A percentile compares a stretch with the other conserved stretches of the same genome.
These are phyloP conservation scores for Lactarius psammicola DNA, from an alignment of 768 basidiomycete genomes.

Conservation along the genomic window DNA sequence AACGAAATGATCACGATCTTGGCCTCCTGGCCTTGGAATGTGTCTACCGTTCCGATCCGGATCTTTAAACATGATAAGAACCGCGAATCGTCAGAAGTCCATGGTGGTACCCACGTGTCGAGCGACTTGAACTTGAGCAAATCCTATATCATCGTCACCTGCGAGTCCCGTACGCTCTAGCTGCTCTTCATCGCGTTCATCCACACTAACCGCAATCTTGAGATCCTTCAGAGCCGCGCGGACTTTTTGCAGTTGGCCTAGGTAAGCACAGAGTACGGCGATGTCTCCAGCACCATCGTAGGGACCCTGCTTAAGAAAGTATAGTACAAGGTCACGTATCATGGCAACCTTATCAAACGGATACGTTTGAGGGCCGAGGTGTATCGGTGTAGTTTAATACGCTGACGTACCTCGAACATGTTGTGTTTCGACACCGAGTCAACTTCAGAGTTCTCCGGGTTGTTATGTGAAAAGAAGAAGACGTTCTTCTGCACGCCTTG, in stretches of 20 bases:
- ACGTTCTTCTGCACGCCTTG: conserved; percentile 62
- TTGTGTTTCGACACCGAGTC: conserved; percentile 70
- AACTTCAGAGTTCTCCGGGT: conserved; percentile 58
- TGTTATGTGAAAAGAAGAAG: conserved; percentile 63
- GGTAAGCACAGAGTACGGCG: conserved; percentile 53
- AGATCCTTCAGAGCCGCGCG: conserved; percentile 40
- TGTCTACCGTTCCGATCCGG: conserved; percentile 70
- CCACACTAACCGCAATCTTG: conserved; percentile 61
- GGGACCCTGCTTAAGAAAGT: conserved; percentile 52
- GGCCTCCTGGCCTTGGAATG: conserved; percentile 75
- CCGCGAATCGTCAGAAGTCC: not conserved
- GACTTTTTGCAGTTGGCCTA: conserved; percentile 49
- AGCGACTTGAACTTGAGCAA: conserved; percentile 53
- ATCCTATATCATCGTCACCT: conserved; percentile 37
- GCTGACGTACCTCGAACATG: conserved; percentile 53
- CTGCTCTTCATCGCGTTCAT: conserved; percentile 65
- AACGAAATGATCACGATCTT: conserved; percentile 72
- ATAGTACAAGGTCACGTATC: conserved; percentile 53
- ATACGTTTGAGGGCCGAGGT: not conserved
- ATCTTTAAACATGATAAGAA: conserved; percentile 42
- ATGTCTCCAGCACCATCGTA: conserved; percentile 51
- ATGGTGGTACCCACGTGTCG: conserved; percentile 43
- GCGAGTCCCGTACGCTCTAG: conserved; percentile 52
- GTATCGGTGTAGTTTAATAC: not conserved
- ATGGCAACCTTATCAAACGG: conserved; percentile 36